phyloP scores from a whole-genome alignment of 768 basidiomycete species.

The Naganishia randhawae region DNA sequence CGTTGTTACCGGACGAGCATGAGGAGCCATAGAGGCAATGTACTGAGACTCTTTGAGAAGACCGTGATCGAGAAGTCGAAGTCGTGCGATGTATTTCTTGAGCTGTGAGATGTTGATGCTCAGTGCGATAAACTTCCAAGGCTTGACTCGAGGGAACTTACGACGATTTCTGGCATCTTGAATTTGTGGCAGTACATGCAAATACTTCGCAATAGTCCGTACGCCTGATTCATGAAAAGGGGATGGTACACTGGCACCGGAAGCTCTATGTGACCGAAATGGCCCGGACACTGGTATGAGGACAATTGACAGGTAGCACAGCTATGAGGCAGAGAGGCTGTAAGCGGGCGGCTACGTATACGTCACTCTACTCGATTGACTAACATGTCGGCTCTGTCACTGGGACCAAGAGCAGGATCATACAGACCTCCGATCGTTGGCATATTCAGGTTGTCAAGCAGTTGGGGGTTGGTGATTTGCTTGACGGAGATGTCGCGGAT shows the following conservation, averaged over 20 bases:
- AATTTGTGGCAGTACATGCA: conserved; percentile 95
- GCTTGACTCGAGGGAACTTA: conserved; percentile 50
- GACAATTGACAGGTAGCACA: conserved; percentile 89
- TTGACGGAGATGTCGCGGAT: conserved; percentile 93
- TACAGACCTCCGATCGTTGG: conserved; percentile 91
- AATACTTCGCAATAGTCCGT: conserved; percentile 74
- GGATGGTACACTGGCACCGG: conserved; percentile 95
- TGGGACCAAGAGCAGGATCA: conserved; percentile 90
- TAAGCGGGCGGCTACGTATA: background rate
- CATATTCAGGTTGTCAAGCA: conserved; percentile 87
- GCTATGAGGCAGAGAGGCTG: conserved; percentile 53
- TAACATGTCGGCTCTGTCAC: conserved; percentile 82
- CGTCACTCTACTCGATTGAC: conserved; percentile 47
- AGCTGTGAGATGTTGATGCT: conserved; percentile 57
- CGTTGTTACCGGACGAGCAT: conserved; percentile 35
- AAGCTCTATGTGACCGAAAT: conserved; percentile 96
- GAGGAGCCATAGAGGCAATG: conserved; percentile 65
- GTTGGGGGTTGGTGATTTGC: conserved; percentile 85
- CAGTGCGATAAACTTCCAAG: background rate
- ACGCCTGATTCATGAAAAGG: conserved; percentile 87
- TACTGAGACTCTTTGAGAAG: conserved; percentile 74
- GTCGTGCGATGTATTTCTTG: conserved; percentile 76
- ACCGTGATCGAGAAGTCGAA: conserved; percentile 83
- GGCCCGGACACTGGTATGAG: conserved; percentile 93
- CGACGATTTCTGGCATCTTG: conserved; percentile 70